Evolutionary conservation across 2,329 filamentous ascomycete species (phyloP).

Genomic region (Neurospora sp.): DNA sequence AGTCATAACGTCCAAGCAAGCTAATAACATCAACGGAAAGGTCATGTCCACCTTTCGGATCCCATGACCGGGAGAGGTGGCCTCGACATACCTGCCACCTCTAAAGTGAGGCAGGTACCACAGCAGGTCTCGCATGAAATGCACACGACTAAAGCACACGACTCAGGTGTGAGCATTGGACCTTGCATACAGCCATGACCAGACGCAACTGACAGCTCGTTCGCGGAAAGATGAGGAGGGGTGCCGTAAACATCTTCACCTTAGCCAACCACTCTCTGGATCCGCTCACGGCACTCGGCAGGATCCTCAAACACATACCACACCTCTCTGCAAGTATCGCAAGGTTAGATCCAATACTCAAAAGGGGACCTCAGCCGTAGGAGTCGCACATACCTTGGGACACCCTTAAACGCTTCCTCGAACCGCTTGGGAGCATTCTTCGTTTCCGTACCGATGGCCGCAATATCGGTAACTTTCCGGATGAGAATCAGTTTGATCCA

Average conservation of each 20-base stretch:
- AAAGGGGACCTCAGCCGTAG: not conserved
- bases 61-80: not conserved
- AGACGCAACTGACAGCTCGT: not conserved
- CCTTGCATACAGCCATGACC: not conserved
- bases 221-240: not conserved
- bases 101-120: not conserved
- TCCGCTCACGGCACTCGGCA: slow-evolving; percentile 44
- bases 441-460: slow-evolving; percentile 56
- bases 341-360: slow-evolving; percentile 3
- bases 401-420: slow-evolving; percentile 66
- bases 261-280: slow-evolving; percentile 22
- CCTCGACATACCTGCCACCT: not conserved
- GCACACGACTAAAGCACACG: not conserved
- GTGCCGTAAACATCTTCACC: not conserved
- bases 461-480: slow-evolving; percentile 69
- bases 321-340: slow-evolving; percentile 28
- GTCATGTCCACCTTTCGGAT: not conserved
- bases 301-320: slow-evolving; percentile 83
- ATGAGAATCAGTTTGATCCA: slow-evolving; percentile 84
- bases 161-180: not conserved
- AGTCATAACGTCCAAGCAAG: not conserved
- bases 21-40: not conserved
- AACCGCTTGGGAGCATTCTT: slow-evolving; percentile 70
- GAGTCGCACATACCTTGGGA: slow-evolving; percentile 38
- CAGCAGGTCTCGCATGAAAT: not conserved